Percentiles rank a stretch among this genome's conserved stretches.
Evolutionary conservation across 257 asterid genomes (phyloP).

Genomic region (Avicennia marina): DNA sequence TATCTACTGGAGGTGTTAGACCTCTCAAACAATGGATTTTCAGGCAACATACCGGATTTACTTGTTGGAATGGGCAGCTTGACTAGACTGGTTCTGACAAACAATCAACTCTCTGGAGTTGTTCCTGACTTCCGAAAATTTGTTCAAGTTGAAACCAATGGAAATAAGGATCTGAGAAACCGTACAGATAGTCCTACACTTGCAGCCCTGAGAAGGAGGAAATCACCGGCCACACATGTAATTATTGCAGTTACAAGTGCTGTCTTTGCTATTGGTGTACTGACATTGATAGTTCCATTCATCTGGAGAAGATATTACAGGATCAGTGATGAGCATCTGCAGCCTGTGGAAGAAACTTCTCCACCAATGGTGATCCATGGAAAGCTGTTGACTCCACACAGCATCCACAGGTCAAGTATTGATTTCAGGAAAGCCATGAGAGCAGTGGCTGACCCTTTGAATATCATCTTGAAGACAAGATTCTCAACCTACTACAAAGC

Average conservation of each 20-base stretch:
- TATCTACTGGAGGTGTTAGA: constrained; percentile 63
- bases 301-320: constrained; percentile 50
- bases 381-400: constrained; percentile 51
- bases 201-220: constrained; percentile 23
- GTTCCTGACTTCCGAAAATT: constrained; percentile 29
- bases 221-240: constrained; percentile 27
- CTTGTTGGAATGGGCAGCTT: constrained; percentile 33
- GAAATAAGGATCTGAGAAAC: constrained; percentile 33
- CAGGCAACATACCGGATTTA: constrained; percentile 51
- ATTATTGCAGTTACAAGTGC: constrained; percentile 42
- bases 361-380: constrained; percentile 48
- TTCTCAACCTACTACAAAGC: constrained; percentile 82
- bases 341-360: constrained; percentile 30
- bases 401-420: constrained; percentile 66
- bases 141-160: constrained; percentile 14
- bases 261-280: constrained; percentile 32
- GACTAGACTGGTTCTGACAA: constrained; percentile 45
- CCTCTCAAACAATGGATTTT: constrained; percentile 60
- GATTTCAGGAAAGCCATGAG: constrained; percentile 63
- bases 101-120: constrained; percentile 59
- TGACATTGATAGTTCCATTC: constrained; percentile 37
- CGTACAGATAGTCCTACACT: no score
- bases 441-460: constrained; percentile 41
- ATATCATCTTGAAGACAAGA: constrained; percentile 52
- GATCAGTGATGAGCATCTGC: constrained; percentile 36